phyloP scores from a whole-genome alignment of 805 yeast genomes.

The Gaillardinia entomophila region DNA sequence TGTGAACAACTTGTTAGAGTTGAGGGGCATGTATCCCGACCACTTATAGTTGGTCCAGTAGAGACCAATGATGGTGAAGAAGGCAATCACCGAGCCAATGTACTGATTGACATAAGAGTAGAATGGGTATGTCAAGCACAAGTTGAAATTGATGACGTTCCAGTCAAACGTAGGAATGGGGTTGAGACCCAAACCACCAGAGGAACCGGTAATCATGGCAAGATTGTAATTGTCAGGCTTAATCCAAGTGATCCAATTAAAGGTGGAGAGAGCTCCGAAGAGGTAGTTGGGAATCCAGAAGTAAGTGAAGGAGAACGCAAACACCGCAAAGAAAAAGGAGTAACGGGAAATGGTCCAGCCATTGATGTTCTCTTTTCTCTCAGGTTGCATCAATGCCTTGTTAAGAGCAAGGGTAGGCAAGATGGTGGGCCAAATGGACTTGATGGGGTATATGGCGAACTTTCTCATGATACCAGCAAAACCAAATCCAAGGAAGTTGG shows the following conservation, averaged over 20 bases:
- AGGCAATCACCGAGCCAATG: conserved; percentile 6
- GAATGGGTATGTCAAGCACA: conserved; percentile 39
- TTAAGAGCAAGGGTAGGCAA: conserved; percentile 44
- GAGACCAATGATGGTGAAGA: conserved; percentile 13
- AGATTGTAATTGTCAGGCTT: conserved; percentile 44
- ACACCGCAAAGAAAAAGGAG: conserved; percentile 19
- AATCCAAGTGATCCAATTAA: conserved; percentile 59
- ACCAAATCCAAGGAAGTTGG: conserved; percentile 24
- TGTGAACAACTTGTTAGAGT: conserved; percentile 16
- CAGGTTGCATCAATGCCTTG: conserved; percentile 35
- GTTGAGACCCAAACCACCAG: conserved; percentile 45
- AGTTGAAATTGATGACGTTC: conserved; percentile 24
- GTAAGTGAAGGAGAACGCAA: conserved; percentile 28
- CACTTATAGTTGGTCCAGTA: conserved; percentile 23
- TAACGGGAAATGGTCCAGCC: conserved; percentile 31
- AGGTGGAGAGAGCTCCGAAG: conserved; percentile 35
- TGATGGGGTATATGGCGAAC: conserved; percentile 22
- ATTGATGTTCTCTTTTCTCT: conserved; percentile 19
- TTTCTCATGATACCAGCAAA: conserved; percentile 25
- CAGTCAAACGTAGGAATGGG: conserved; percentile 53
- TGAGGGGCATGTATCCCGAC: conserved; percentile 23
- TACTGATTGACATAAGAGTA: conserved; percentile 19
- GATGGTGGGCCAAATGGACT: conserved; percentile 23
- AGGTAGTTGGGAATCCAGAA: conserved; percentile 43
- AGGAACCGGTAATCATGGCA: conserved; percentile 44